Evolutionary conservation across 2,329 filamentous ascomycete genomes (phyloP), one percentile per base, ranked within the genome.

Genomic region (Coleophoma crateriformis): DNA sequence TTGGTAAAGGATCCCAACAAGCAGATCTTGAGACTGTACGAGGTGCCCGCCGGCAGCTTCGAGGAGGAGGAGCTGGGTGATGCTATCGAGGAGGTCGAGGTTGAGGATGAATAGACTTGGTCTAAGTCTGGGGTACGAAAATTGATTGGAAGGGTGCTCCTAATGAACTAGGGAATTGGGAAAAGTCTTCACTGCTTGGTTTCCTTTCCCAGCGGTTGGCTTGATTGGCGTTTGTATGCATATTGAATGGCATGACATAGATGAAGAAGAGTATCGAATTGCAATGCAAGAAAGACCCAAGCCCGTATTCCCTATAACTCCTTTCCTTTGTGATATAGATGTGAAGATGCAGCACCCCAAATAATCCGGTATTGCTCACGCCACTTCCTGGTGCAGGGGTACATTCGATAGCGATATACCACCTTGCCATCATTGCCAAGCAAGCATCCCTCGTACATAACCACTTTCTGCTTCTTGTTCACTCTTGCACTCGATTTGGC

Each of bases 1-100:
- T 77, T 87, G 17, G 82, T 86, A 65, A 87, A 87, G 85, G 94
- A 99, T 71, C 94, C 94, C 52, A 99, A 99, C 79, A 97, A 96
- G 84, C 82, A 87, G 51, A 89, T 96, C 56, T 82, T 99, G 58
- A 85, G 94, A 56, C 74, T 99, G 64, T 99, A 99, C 75, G 85
- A 91, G 68, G 88, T 99, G 7, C 94, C 94, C 2, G 72, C 81
- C 46, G 83, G 85, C 63, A 94, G 89, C 54, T 92, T 97, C 67
- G 94, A 97, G 62, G 92, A 97, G 62, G 88, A 92, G 33, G 87
- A 81, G 4, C 90, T 95, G 47, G 78, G 76, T 11, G 61, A 63
- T 45, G 42, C 59, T 15, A 60, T 62, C 20, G 62, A 64, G 45
- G 62, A 64, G 51, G 57, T 46, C 11, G 61, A 59, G 38, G 62